Evolutionary conservation across 2,329 filamentous ascomycete genomes (phyloP), one percentile per base, ranked within the genome.

Genomic region (Malbranchea cinnamomea): DNA sequence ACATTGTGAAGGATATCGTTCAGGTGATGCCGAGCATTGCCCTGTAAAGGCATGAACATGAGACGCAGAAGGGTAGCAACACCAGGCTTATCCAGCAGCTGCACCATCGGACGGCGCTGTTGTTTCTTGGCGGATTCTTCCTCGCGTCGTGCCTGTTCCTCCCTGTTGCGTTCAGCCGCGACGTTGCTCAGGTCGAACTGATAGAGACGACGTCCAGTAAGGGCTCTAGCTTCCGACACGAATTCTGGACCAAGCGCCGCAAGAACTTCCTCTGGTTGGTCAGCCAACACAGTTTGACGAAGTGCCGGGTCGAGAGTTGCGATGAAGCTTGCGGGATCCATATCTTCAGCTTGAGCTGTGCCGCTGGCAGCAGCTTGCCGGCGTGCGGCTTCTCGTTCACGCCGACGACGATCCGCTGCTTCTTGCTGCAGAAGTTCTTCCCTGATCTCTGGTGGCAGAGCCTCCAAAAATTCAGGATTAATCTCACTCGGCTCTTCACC

Each of bases 61-160:
- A 98, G 68, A n/a, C 91, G 81, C 24, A 98, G 67, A 19, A 98
- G 63, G n/a, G 89, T 95, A 15, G 91, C 89, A 41, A 98, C 77
- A 15, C 91, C 89, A 26, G 85, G 71, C 57, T 93, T 94, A 54
- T 98, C 89, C 17, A 98, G 71, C 78, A 98, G 93, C 51, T 98
- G 89, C 14, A 93, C 80, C 34, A 91, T 79, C 13, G 82, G 76
- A 37, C 80, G 78, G 34, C 81, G 74, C 45, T 79, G 77, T 21
- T 65, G 58, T 57, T 84, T 87, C 50, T 66, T 68, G 1, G 48
- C 37, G 34, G 51, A 51, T 48, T 71, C 60, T 32, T 62, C 64
- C 25, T 53, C 58, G 29, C 48, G 46, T n/a, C n/a, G n/a, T 12
- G 33, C 32, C 26, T 29, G 40, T 31, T 36, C 43, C 21, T 32